These are phyloP conservation scores for Penicillium sp. DNA, from an alignment of 2,329 filamentous ascomycete genomes.

Conservation along the genomic window DNA sequence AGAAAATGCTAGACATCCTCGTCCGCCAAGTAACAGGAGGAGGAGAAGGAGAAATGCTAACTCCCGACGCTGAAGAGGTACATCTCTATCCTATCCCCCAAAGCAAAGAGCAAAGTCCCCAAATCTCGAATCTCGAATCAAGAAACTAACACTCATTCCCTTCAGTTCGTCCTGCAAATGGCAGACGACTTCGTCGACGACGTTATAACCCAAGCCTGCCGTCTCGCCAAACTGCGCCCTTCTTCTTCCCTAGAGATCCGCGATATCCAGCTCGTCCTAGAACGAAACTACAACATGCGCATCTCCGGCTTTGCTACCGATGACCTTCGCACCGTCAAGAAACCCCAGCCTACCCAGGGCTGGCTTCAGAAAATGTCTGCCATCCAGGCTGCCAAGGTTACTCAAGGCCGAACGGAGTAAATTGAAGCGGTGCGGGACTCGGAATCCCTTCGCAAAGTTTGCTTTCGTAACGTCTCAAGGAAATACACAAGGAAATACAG, in stretches of 20 bases:
- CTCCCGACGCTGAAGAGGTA: slow-evolving; percentile 95
- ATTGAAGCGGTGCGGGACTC: too few species aligned
- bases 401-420: slow-evolving; percentile 49
- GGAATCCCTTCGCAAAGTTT: too few species aligned
- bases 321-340: slow-evolving; percentile 90
- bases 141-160: background rate
- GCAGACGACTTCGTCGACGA: slow-evolving; percentile 95
- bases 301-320: slow-evolving; percentile 95
- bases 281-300: slow-evolving; percentile 85
- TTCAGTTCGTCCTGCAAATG: slow-evolving; percentile 79
- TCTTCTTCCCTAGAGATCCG: slow-evolving; percentile 89
- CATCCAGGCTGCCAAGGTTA: slow-evolving; percentile 86
- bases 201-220: slow-evolving; percentile 83
- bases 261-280: slow-evolving; percentile 80
- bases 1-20: slow-evolving; percentile 95
- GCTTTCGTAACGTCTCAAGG: too few species aligned
- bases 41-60: slow-evolving; percentile 75
- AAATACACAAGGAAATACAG: background rate
- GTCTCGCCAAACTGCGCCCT: slow-evolving; percentile 88
- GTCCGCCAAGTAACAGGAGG: slow-evolving; percentile 90
- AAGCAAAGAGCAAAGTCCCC: background rate
- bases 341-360: slow-evolving; percentile 81
- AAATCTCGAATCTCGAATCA: too few species aligned
- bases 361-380: slow-evolving; percentile 99
- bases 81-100: slow-evolving; percentile 30